Evolutionary conservation across 179 eudicot species (phyloP).

Genomic region (Spinacia oleracea): DNA sequence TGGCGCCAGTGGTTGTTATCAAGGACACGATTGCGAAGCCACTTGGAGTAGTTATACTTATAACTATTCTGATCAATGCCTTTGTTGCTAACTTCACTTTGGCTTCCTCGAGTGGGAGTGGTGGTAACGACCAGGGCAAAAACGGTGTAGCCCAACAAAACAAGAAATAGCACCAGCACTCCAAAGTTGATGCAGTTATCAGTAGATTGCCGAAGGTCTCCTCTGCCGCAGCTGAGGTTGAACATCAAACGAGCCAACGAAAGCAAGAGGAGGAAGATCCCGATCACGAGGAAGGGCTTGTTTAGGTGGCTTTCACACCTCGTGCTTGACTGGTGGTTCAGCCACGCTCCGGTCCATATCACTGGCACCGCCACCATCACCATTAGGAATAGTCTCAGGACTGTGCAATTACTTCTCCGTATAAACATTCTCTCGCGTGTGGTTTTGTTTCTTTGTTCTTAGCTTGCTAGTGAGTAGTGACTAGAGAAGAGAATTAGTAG

Average conservation of each 20-base stretch:
- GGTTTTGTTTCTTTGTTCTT: too few relatives aligned
- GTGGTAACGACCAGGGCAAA: neutral
- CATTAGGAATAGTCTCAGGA: neutral
- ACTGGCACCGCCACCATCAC: neutral
- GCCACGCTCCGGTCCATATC: conserved; percentile 6
- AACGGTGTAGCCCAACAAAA: conserved; percentile 4
- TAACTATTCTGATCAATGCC: too few relatives aligned
- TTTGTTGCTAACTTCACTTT: too few relatives aligned
- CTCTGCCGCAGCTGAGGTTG: too few relatives aligned
- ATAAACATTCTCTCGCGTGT: neutral
- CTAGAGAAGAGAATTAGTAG: too few relatives aligned
- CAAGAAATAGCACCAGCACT: neutral
- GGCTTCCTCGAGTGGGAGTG: neutral
- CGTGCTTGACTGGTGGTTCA: neutral
- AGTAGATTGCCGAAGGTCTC: too few relatives aligned
- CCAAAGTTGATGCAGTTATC: neutral
- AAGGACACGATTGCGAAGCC: neutral
- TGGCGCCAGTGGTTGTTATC: conserved; percentile 2
- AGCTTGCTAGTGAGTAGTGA: neutral
- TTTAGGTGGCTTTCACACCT: conserved; percentile 6
- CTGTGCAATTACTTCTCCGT: neutral
- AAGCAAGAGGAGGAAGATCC: neutral
- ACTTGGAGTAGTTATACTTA: neutral
- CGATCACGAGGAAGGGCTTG: neutral
- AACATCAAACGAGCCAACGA: neutral